Evolutionary conservation across 2,329 filamentous ascomycete genomes (phyloP), one percentile per base, ranked within the genome.

Genomic region (Calonectria pauciramosa): DNA sequence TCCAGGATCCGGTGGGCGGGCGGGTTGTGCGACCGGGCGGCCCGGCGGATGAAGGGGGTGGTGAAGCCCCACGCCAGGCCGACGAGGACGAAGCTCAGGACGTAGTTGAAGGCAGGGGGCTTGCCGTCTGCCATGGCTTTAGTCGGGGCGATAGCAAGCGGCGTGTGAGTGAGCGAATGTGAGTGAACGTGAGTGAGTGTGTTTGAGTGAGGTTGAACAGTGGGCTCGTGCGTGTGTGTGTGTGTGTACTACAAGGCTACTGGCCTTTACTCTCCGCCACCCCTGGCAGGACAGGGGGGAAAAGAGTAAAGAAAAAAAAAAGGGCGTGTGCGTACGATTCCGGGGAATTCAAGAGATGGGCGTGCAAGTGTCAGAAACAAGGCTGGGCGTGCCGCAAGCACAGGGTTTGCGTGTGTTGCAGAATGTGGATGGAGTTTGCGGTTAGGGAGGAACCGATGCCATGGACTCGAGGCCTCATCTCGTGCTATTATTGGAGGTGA

Each of bases 1-100:
- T 89, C 86, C 41, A 93, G 87, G 26, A 90, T 79, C 4, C 91
- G 87, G 79, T 93, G 92, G 1, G 88, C 78, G 2, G 91, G 89
- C 4, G 93, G 93, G 69, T 88, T 91, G 86, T 97, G 96, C 75
- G 93, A 90, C 64, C 94, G 90, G 2, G 96, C 96, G 13, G 96
- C 96, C 76, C 92, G 91, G 30, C 96, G 93, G 89, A 99, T 98
- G 87, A 99, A 98, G 70, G 94, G 93, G 26, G 95, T 98, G 1
- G 95, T 98, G 80, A 98, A 92, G 67, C 96, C 96, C 96, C 96
- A 99, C 79, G 95, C 96, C 30, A 97, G 88, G 68, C 96, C 96
- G 78, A 99, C 96, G 74, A 98, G 92, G 69, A 98, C 90, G 88
- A 98, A 98, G 79, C 95, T 95, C 73, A 96, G 89, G 76, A 97